phyloP scores from a whole-genome alignment of 768 basidiomycete genomes.

The Tephrocybe rancida region DNA sequence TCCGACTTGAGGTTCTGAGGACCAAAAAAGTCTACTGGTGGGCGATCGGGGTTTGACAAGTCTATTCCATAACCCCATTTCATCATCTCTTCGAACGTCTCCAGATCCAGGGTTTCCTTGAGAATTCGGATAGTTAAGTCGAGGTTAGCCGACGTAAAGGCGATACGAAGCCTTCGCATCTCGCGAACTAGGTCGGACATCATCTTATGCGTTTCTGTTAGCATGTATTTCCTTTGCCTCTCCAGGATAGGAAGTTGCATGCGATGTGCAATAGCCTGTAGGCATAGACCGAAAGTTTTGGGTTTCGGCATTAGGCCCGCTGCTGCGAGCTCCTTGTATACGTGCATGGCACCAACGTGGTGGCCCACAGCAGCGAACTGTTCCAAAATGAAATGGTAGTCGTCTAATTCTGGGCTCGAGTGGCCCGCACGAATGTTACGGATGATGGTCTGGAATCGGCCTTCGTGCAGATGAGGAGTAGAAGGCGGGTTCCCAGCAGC shows the following conservation, averaged over 20 bases:
- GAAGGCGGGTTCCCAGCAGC: slow-evolving; percentile 35
- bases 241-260: slow-evolving; percentile 58
- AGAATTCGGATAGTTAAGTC: slow-evolving; percentile 72
- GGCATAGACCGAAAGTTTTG: slow-evolving; percentile 62
- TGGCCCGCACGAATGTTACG: slow-evolving; percentile 67
- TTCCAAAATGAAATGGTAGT: slow-evolving; percentile 75
- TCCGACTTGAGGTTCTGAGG: slow-evolving; percentile 7
- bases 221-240: slow-evolving; percentile 32
- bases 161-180: slow-evolving; percentile 52
- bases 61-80: slow-evolving; percentile 78
- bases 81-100: slow-evolving; percentile 61
- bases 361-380: slow-evolving; percentile 82
- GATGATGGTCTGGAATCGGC: slow-evolving; percentile 67
- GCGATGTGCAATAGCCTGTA: slow-evolving; percentile 74
- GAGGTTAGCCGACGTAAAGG: slow-evolving; percentile 59
- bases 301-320: slow-evolving; percentile 46
- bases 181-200: slow-evolving; percentile 55
- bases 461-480: slow-evolving; percentile 59
- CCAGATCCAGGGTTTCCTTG: slow-evolving; percentile 60
- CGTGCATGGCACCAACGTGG: slow-evolving; percentile 55
- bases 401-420: slow-evolving; percentile 50
- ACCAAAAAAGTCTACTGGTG: slow-evolving; percentile 49
- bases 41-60: slow-evolving; percentile 70
- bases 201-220: slow-evolving; percentile 46
- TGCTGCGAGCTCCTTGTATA: slow-evolving; percentile 60